These are phyloP conservation scores for Gilbertella persicaria DNA, from an alignment of 371 early-diverging fungal genomes.

Conservation along the genomic window DNA sequence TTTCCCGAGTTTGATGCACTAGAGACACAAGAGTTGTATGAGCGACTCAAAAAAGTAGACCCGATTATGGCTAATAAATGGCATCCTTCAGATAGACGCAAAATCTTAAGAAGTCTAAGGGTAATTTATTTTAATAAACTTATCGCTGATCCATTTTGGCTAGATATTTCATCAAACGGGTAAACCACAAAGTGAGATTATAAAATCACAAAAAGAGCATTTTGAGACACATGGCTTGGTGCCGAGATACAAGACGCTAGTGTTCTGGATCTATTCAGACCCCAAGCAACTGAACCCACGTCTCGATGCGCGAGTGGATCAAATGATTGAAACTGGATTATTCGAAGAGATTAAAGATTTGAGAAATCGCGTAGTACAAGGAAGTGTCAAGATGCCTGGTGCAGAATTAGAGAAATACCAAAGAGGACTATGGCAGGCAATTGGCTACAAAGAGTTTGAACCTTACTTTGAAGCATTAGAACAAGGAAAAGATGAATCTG, in stretches of 20 bases:
- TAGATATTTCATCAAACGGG: slow-evolving; percentile 79
- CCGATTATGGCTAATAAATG: slow-evolving; percentile 89
- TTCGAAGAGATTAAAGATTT: slow-evolving; percentile 83
- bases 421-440: slow-evolving; percentile 82
- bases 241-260: slow-evolving; percentile 54
- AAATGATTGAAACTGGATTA: slow-evolving; percentile 84
- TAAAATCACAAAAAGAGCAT: slow-evolving; percentile 62
- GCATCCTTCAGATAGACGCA: slow-evolving; percentile 91
- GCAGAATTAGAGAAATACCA: slow-evolving; percentile 62
- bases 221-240: slow-evolving; percentile 31
- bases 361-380: slow-evolving; percentile 51
- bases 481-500: slow-evolving; percentile 18
- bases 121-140: slow-evolving; percentile 30
- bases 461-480: slow-evolving; percentile 65
- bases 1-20: slow-evolving; percentile 39
- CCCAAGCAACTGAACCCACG: slow-evolving; percentile 67
- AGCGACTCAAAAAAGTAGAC: slow-evolving; percentile 70
- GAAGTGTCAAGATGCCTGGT: slow-evolving; percentile 42
- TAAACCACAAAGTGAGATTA: slow-evolving; percentile 68
- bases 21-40: slow-evolving; percentile 56
- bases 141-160: neutral
- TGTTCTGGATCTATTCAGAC: slow-evolving; percentile 90
- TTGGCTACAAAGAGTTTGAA: slow-evolving; percentile 87
- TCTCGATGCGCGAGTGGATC: slow-evolving; percentile 81
- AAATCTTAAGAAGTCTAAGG: slow-evolving; percentile 82